Base-by-base conservation (phyloP, 2,329 filamentous ascomycete genomes). In the Fusarium illudens region DNA sequence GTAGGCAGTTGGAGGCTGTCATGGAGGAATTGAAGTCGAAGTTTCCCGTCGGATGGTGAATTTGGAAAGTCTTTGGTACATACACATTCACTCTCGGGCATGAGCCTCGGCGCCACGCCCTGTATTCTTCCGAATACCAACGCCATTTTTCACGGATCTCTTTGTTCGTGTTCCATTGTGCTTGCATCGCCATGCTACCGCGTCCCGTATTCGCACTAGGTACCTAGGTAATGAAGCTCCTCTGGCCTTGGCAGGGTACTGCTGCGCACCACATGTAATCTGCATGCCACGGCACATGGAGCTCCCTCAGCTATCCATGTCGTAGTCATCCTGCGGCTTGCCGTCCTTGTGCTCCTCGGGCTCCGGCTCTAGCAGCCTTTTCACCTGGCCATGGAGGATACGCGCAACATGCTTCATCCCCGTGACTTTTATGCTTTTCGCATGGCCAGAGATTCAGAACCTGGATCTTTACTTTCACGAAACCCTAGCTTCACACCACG, bases 201-300 rank as follows among this genome's bases (percentile, higher is more conserved):
- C 39, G 39, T 34, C 42, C 65, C 69, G 70, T 70, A 71, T 69
- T 71, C 62, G 67, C 65, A 71, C 70, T 49, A n/a, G n/a, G n/a
- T n/a, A n/a, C n/a, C n/a, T n/a, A n/a, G n/a, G n/a, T n/a, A n/a
- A 59, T 37, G 42, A 58, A 48, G 51, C 56, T 54, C 51, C 33
- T 56, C 34, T 48, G 50, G 59, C 58, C 46, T 44, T 48, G 59
- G 52, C 37, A 69, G 53, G 42, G 42, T 52, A 56, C 17, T 55
- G 25, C 51, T 44, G 42, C 36, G 36, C 37, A 58, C 51, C 48
- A 65, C 55, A 61, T 58, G 37, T 34, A 58, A 61, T 64, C 20
- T 62, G 61, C 65, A 61, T 64, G 55, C 52, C 53, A 67, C 48
- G 30, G 44, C 42, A 60, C 39, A 42, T 56, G 54, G 20, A 53